These are phyloP conservation scores for Dipodascopsis tothii DNA, from an alignment of 805 yeast species.

Conservation along the genomic window DNA sequence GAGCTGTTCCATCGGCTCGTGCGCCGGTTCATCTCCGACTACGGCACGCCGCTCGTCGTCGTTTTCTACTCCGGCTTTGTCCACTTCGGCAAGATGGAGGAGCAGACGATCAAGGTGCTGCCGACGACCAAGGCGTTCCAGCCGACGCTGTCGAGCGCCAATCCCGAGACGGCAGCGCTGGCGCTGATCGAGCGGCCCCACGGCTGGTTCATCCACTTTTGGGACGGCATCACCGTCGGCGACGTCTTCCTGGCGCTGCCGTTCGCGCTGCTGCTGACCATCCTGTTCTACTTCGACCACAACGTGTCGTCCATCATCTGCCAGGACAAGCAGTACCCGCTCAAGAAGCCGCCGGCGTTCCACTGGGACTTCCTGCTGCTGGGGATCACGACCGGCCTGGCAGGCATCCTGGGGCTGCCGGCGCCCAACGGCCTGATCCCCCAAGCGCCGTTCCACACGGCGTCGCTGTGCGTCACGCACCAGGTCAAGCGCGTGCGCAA, in stretches of 20 bases:
- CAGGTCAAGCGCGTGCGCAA: slow-evolving; percentile 29
- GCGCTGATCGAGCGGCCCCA: slow-evolving; percentile 39
- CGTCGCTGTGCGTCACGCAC: slow-evolving; percentile 56
- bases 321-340: slow-evolving; percentile 71
- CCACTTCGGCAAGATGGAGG: slow-evolving; percentile 70
- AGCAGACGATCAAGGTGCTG: slow-evolving; percentile 50
- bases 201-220: slow-evolving; percentile 75
- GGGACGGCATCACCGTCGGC: slow-evolving; percentile 59
- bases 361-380: slow-evolving; percentile 86
- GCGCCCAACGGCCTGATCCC: slow-evolving; percentile 96
- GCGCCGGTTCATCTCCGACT: slow-evolving; percentile 72
- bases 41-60: slow-evolving; percentile 75
- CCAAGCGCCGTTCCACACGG: slow-evolving; percentile 92
- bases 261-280: slow-evolving; percentile 77
- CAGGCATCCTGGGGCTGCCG: slow-evolving; percentile 86
- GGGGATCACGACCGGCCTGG: slow-evolving; percentile 78
- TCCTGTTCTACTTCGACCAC: slow-evolving; percentile 88
- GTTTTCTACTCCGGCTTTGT: slow-evolving; percentile 86
- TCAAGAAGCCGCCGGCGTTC: slow-evolving; percentile 79
- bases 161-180: slow-evolving; percentile 33
- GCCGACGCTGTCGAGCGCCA: slow-evolving; percentile 48
- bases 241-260: slow-evolving; percentile 87
- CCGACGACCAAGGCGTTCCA: slow-evolving; percentile 66
- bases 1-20: slow-evolving; percentile 52
- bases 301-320: slow-evolving; percentile 91